Base-by-base conservation (phyloP, 23 red algal species). In the Gracilaria caudata region DNA sequence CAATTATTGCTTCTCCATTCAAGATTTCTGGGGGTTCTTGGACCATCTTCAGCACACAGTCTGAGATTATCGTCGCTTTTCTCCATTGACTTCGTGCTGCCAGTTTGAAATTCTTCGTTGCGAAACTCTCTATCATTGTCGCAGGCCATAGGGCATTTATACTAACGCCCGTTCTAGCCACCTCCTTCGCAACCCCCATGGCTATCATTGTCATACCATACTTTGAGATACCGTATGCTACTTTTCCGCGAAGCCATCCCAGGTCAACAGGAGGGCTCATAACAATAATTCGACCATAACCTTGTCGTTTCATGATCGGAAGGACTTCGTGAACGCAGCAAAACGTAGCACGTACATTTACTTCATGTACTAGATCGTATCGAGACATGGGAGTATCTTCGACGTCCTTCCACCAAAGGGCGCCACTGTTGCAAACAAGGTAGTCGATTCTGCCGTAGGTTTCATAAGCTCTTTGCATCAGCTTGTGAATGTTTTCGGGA, bases 181-280 rank as follows among this genome's bases (percentile, higher is more conserved):
- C 51, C 74, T 99, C 97, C 41, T 82, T 78, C 7, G 85, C 93
- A 35, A 95, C 60, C 4, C 97, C 97, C 76, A 90, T 84, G 17
- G 93, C 97, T 14, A 99, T 77, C 80, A 99, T 95, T 51, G 97
- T 99, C 97, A 99, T 99, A 34, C 97, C 97, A 74, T 77, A 99
- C 82, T 99, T 99, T 41, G 89, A 94, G 37, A 99, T 95, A 19
- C 87, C 51, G 44, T 99, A 99, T 17, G 92, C 97, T 29, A 92
- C 93, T 79, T 95, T 99, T 36, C 97, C 93, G 20, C 23, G 41
- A 60, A 95, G 77, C 78, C 64, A 81, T 44, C 55, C 71, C n/a
- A 95, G 45, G 13, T 99, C 97, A 28, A 99, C 82, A 2, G 97
- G 97, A 47, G 97, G 97, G 49, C 89, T 91, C 97, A 99, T 99